Evolutionary conservation across 2,329 filamentous ascomycete genomes (phyloP).

Genomic region (Calonectria crousiana): DNA sequence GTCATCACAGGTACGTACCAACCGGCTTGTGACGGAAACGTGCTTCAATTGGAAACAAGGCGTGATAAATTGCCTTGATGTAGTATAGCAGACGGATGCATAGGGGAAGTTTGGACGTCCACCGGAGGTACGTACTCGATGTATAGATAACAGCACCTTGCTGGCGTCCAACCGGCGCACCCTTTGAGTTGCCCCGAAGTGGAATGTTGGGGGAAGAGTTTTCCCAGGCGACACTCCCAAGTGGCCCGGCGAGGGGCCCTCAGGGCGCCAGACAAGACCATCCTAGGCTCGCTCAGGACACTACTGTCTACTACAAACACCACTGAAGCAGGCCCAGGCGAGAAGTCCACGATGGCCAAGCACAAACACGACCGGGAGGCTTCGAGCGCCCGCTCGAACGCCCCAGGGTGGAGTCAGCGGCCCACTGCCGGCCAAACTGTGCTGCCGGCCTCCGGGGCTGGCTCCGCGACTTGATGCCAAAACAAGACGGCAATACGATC

Average conservation of each 20-base stretch:
- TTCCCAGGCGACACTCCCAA: slow-evolving; percentile 38
- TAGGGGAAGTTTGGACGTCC: not conserved
- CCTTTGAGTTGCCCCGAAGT: slow-evolving; percentile 44
- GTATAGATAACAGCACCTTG: slow-evolving; percentile 32
- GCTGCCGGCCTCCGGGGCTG: slow-evolving; percentile 30
- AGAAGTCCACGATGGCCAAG: not conserved
- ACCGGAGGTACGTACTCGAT: not conserved
- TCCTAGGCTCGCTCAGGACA: slow-evolving; percentile 28
- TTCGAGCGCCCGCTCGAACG: slow-evolving; percentile 23
- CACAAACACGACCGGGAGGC: not conserved
- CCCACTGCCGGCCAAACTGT: slow-evolving; percentile 35
- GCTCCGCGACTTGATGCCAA: slow-evolving; percentile 6
- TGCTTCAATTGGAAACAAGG: slow-evolving; percentile 11
- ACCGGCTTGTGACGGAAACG: slow-evolving; percentile 14
- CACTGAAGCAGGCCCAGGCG: not conserved
- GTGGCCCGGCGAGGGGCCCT: slow-evolving; percentile 42
- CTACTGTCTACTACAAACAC: slow-evolving; percentile 15
- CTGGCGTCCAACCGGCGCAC: slow-evolving; percentile 40
- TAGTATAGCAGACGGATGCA: slow-evolving; percentile 2
- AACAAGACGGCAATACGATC: slow-evolving; percentile 21
- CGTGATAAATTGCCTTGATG: slow-evolving; percentile 3
- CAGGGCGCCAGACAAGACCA: slow-evolving; percentile 27
- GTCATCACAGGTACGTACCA: slow-evolving; percentile 24
- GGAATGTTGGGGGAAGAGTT: slow-evolving; percentile 49
- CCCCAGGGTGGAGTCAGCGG: slow-evolving; percentile 24